Evolutionary conservation across 1,284 basidiomycete genomes (phyloP), one percentile per base, ranked within the genome.

Genomic region (Melanopsichium pennsylvanicum): DNA sequence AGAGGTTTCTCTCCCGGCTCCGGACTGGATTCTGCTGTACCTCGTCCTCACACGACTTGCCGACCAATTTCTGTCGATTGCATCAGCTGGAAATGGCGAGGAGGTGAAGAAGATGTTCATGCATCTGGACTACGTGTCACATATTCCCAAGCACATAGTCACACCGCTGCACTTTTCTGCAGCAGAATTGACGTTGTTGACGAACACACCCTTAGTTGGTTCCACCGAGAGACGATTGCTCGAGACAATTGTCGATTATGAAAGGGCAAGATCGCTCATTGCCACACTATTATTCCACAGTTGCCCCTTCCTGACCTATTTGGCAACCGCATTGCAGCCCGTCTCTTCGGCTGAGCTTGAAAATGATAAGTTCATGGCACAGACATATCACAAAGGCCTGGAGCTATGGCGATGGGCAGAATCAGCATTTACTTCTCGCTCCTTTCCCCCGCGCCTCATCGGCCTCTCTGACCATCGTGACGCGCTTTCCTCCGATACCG

Each of bases 361-460:
- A 2, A 36, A 2, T 4, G 55, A 50, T 22, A n/a, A 21, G 3
- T 12, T 42, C 15, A 52, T 54, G 51, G 12, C 40, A 8, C 13
- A 22, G 4, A 61, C 55, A 7, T 44, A 37, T 6, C 49, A 50
- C 37, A 15, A 18, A 6, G 62, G 52, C 22, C 25, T 68, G 0
- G 42, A 52, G 19, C 39, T 66, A 2, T 79, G 74, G 70, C 41
- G 60, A 18, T 78, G 75, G 77, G 68, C 76, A 1, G 67, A 73
- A 25, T 64, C 55, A 5, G 58, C 51, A 0, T 72, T 67, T 25
- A 50, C 50, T 19, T 72, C 69, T 18, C 74, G 77, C 12, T 72
- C 76, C 12, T 79, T 79, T 31, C 77, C 77, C 5, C 60, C 74
- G 9, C 32, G 58, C 0, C 39, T 79, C 1, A 51, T 70, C 12